Percentiles rank a stretch among this genome's conserved stretches.
These are phyloP conservation scores for Asterionellopsis glacialis DNA, from an alignment of 108 stramenopile species.

Conservation along the genomic window DNA sequence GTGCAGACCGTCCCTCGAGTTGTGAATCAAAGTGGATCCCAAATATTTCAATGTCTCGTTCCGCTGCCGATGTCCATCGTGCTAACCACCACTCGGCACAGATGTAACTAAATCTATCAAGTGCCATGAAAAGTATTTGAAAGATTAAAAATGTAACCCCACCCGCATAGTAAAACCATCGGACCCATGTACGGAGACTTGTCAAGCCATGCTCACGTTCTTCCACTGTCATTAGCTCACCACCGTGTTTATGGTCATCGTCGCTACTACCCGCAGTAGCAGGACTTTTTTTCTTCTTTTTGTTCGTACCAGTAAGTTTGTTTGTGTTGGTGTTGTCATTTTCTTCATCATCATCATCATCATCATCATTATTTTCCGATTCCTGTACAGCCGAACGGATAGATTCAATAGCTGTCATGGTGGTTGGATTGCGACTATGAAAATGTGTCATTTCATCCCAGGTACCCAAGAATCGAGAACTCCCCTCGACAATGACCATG, in stretches of 20 bases:
- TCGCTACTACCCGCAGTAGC: not conserved
- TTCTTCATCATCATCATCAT: not conserved
- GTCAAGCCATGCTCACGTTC: slow-evolving; percentile 71
- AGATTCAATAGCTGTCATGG: slow-evolving; percentile 60
- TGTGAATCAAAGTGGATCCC: slow-evolving; percentile 62
- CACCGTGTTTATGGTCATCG: slow-evolving; percentile 7
- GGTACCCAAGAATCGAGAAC: slow-evolving; percentile 56
- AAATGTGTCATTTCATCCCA: slow-evolving; percentile 63
- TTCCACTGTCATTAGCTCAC: slow-evolving; percentile 66
- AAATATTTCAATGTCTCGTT: slow-evolving; percentile 34
- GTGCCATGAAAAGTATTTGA: slow-evolving; percentile 38
- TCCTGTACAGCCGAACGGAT: slow-evolving; percentile 73
- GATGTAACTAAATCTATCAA: slow-evolving; percentile 53
- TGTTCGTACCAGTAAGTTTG: not conserved
- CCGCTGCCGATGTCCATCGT: slow-evolving; percentile 59
- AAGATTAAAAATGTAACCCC: slow-evolving; percentile 46
- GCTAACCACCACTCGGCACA: slow-evolving; percentile 81
- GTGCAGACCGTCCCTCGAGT: slow-evolving; percentile 52
- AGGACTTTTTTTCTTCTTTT: not conserved
- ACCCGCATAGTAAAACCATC: slow-evolving; percentile 83
- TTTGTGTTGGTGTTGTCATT: not conserved
- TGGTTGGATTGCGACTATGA: slow-evolving; percentile 34
- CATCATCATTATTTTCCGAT: slow-evolving; percentile 19
- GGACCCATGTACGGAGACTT: slow-evolving; percentile 54
- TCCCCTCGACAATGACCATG: slow-evolving; percentile 66